Conservation (phyloP, 345 rosid genomes). For the Corchorus olitorius region DNA sequence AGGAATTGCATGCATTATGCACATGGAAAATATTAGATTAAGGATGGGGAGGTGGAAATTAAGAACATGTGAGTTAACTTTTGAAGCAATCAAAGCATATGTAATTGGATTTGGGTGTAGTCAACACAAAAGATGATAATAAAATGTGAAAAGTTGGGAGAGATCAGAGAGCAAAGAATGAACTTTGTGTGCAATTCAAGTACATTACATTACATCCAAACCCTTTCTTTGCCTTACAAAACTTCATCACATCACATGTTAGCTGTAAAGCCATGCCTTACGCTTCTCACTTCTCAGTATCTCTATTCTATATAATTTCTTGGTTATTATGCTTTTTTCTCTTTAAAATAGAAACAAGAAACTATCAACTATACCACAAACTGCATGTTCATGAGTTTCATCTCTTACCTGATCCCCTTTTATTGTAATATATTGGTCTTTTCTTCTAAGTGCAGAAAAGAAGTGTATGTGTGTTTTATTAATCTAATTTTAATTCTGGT, state of each 20-base stretch:
- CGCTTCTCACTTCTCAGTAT: background rate
- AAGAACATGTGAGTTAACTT: conserved; percentile 9
- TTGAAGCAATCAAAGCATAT: conserved; percentile 20
- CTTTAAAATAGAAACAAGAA: too few relatives aligned
- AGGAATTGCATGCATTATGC: too few relatives aligned
- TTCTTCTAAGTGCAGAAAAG: too few relatives aligned
- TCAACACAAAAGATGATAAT: background rate
- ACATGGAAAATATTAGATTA: too few relatives aligned
- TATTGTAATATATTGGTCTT: too few relatives aligned
- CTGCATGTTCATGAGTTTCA: too few relatives aligned
- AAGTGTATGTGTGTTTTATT: too few relatives aligned
- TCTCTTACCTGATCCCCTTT: too few relatives aligned
- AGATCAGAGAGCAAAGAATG: conserved; percentile 8
- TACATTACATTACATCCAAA: background rate
- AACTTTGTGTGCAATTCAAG: conserved; percentile 32
- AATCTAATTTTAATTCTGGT: too few relatives aligned
- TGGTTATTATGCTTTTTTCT: too few relatives aligned
- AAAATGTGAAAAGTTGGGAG: background rate
- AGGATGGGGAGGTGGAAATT: background rate
- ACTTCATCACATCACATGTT: background rate
- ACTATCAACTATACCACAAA: too few relatives aligned
- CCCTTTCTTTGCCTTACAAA: background rate
- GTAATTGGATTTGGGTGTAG: background rate
- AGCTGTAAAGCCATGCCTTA: conserved; percentile 11
- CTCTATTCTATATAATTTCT: background rate